Conservation (phyloP, 495 filamentous ascomycete species). For the Aspergillus biplanus region DNA sequence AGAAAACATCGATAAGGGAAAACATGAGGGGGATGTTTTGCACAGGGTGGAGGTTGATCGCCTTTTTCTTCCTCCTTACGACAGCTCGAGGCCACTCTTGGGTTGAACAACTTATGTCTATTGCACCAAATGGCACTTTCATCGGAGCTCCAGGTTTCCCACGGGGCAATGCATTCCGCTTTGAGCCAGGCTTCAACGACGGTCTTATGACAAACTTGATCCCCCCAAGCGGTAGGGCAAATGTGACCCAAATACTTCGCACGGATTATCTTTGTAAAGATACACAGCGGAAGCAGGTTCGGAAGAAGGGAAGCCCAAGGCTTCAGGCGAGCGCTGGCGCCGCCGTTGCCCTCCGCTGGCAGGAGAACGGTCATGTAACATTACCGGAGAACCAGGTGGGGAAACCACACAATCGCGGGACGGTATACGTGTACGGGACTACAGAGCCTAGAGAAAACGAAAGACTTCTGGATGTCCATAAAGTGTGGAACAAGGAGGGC, state of each 20-base stretch:
- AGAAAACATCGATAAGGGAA: not conserved
- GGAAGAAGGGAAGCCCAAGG: conserved; percentile 60
- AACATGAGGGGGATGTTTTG: not conserved
- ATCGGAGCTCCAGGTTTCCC: conserved; percentile 68
- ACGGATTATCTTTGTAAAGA: conserved; percentile 57
- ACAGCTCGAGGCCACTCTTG: conserved; percentile 68
- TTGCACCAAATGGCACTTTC: conserved; percentile 76
- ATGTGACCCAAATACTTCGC: conserved; percentile 26
- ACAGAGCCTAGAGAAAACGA: conserved; percentile 61
- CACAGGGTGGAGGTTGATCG: conserved; percentile 21
- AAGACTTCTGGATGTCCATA: conserved; percentile 69
- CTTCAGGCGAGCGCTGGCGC: conserved; percentile 69
- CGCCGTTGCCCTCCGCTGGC: conserved; percentile 72
- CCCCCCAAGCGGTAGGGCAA: conserved; percentile 48
- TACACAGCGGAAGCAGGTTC: conserved; percentile 53
- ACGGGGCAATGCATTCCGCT: conserved; percentile 62
- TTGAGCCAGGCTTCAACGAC: conserved; percentile 52
- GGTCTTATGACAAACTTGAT: conserved; percentile 53
- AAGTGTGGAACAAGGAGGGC: conserved; percentile 74
- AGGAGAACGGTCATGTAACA: conserved; percentile 89
- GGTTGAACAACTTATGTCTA: conserved; percentile 72
- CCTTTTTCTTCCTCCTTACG: conserved; percentile 38
- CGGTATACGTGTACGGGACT: conserved; percentile 83
- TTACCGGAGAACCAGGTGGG: conserved; percentile 57
- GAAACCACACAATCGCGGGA: conserved; percentile 72